These are phyloP conservation scores for Peronospora farinosa DNA, from an alignment of 352 stramenopile genomes.

Conservation along the genomic window DNA sequence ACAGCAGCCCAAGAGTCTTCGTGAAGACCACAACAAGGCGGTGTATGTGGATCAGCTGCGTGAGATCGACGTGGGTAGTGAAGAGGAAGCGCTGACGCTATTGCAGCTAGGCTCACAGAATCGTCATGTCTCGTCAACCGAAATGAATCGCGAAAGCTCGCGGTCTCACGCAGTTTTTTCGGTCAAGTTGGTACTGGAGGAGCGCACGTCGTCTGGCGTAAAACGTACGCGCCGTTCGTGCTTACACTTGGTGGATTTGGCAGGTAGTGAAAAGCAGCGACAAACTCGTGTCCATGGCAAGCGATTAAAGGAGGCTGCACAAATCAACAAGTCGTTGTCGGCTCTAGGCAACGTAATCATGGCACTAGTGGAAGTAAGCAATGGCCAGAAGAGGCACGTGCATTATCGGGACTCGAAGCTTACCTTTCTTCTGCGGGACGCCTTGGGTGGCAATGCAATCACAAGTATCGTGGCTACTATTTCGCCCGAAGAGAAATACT, in stretches of 20 bases:
- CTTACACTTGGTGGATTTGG: constrained; percentile 82
- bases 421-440: constrained; percentile 75
- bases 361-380: constrained; percentile 79
- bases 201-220: constrained; percentile 52
- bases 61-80: constrained; percentile 55
- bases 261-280: constrained; percentile 82
- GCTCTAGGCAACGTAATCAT: constrained; percentile 87
- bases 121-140: constrained; percentile 91
- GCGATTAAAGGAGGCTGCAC: constrained; percentile 80
- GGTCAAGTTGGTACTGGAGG: constrained; percentile 86
- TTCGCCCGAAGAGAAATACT: constrained; percentile 75
- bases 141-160: constrained; percentile 97
- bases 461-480: constrained; percentile 83
- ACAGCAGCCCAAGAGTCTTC: constrained; percentile 57
- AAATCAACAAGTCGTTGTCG: constrained; percentile 89
- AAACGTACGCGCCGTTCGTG: constrained; percentile 66
- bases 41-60: constrained; percentile 80
- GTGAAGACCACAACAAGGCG: constrained; percentile 66
- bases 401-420: constrained; percentile 86
- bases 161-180: constrained; percentile 97
- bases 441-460: constrained; percentile 80
- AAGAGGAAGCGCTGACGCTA: constrained; percentile 63
- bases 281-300: constrained; percentile 75
- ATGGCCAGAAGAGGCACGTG: constrained; percentile 71
- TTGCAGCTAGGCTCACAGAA: constrained; percentile 76